Conservation (phyloP, 2,329 filamentous ascomycete genomes). For the Clonostachys rhizophaga region DNA sequence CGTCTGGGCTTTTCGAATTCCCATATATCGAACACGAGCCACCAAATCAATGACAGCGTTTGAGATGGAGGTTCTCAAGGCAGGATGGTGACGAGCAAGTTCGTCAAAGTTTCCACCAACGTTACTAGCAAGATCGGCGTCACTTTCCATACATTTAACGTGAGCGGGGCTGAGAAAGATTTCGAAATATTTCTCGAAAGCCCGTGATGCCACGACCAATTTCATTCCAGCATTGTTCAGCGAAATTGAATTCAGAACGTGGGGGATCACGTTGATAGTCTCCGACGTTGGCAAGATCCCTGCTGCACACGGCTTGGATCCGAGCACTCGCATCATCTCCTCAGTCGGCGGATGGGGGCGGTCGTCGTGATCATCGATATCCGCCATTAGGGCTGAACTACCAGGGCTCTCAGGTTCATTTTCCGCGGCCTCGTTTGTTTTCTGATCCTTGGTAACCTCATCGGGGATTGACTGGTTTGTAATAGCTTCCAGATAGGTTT, state of each 20-base stretch:
- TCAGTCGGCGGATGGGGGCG: slow-evolving; percentile 48
- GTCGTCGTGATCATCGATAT: slow-evolving; percentile 21
- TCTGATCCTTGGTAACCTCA: slow-evolving; percentile 18
- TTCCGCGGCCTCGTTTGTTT: slow-evolving; percentile 20
- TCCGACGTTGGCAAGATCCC: slow-evolving; percentile 86
- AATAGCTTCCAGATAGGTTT: slow-evolving; percentile 78
- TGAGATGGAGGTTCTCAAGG: slow-evolving; percentile 73
- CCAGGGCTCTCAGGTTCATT: slow-evolving; percentile 17
- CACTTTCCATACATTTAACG: slow-evolving; percentile 75
- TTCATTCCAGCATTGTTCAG: slow-evolving; percentile 84
- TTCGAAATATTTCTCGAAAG: slow-evolving; percentile 83
- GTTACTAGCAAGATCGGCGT: slow-evolving; percentile 62
- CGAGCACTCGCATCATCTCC: slow-evolving; percentile 39
- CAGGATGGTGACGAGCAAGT: slow-evolving; percentile 86
- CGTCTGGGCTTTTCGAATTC: slow-evolving; percentile 62
- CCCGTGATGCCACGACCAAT: slow-evolving; percentile 77
- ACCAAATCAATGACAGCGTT: slow-evolving; percentile 88
- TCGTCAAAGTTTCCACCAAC: slow-evolving; percentile 90
- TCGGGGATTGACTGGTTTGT: slow-evolving; percentile 46
- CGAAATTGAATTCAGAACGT: slow-evolving; percentile 89
- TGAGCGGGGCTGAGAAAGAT: slow-evolving; percentile 95
- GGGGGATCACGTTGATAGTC: slow-evolving; percentile 80
- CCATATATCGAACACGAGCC: slow-evolving; percentile 71
- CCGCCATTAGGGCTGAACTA: slow-evolving; percentile 27
- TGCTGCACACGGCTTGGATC: slow-evolving; percentile 45